These are phyloP conservation scores for Sugiyamaella sp. DNA, from an alignment of 1,139 yeast species.

Conservation along the genomic window DNA sequence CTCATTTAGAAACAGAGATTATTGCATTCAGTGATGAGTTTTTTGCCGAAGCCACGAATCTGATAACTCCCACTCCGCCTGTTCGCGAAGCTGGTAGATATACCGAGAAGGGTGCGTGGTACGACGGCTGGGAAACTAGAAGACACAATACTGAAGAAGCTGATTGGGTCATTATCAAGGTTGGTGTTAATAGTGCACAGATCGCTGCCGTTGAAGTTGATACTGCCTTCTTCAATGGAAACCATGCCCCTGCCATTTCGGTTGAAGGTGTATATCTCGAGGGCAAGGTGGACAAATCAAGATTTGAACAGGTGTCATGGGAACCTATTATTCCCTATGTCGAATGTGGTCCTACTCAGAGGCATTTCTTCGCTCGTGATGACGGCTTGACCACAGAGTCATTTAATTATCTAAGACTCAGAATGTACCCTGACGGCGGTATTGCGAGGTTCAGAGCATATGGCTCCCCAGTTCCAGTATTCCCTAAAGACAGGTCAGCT, in stretches of 20 bases:
- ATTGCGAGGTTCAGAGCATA: conserved; percentile 90
- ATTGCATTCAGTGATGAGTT: conserved; percentile 79
- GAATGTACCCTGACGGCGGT: conserved; percentile 95
- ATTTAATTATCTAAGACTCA: conserved; percentile 78
- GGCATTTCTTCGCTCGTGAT: conserved; percentile 71
- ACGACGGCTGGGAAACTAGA: conserved; percentile 98
- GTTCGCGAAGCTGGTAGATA: conserved; percentile 78
- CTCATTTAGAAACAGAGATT: conserved; percentile 77
- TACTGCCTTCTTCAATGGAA: conserved; percentile 91
- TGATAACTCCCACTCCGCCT: conserved; percentile 78
- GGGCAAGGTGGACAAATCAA: conserved; percentile 25
- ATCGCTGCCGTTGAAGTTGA: conserved; percentile 85
- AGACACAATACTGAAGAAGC: conserved; percentile 83
- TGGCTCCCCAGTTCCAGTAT: conserved; percentile 74
- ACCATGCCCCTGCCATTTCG: conserved; percentile 87
- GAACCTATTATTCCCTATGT: conserved; percentile 63
- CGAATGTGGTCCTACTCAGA: conserved; percentile 88
- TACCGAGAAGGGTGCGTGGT: conserved; percentile 91
- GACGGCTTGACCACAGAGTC: conserved; percentile 55
- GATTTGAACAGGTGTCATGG: conserved; percentile 51
- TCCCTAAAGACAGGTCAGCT: conserved; percentile 51
- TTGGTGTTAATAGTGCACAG: conserved; percentile 83
- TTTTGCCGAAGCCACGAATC: conserved; percentile 92
- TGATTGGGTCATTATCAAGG: conserved; percentile 80
- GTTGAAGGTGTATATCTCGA: conserved; percentile 67